Base-by-base conservation (phyloP, 441 rosid genomes). In the Arabidopsis lyrata region DNA sequence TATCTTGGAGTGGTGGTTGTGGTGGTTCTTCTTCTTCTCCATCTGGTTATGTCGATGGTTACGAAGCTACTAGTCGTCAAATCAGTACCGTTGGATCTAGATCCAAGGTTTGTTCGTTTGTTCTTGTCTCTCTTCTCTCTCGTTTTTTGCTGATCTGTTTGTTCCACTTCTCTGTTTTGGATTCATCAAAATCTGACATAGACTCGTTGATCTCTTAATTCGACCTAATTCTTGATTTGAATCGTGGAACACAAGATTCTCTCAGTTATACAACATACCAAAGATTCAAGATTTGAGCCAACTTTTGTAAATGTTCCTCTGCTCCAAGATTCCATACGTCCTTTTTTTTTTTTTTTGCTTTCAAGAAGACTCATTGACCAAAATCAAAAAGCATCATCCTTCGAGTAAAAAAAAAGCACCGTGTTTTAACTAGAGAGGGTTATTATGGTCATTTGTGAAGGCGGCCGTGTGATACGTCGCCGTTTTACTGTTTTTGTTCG, bases 1-100 rank as follows among this genome's bases (percentile, higher is more conserved):
- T 94, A 31, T 90, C 97, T 10, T 94, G 97, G 99, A 92, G 99
- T 81, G 88, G 89, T 3, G 81, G 85, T 75, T 81, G 80, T 57
- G 80, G 76, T 63, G 86, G 78, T 41, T 66, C 79, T 58, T 79
- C 78, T 36, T 78, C 79, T 53, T 88, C 92, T 24, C 88, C 93
- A 1, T 88, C 95, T 53, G 81, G 83, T 45, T 75, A 87, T 16
- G 83, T 67, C 74, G 96, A 84, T 48, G 90, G 88, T 34, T 83
- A 71, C 61, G 97, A 90, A 56, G 96, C 88, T 47, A 81, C 92
- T 49, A 88, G 86, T 78, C 80, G 80, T 24, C 89, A 65, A 18
- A 67, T 41, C 35, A 64, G 24, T 65, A 27, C 86, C 71, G 64
- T 83, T 34, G 84, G 77, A 70, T 77, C 77, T 83, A 90, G 93